Percentiles rank a stretch among this genome's conserved stretches.
Conservation (phyloP, 306 rosid species). For the Lotus japonicus region DNA sequence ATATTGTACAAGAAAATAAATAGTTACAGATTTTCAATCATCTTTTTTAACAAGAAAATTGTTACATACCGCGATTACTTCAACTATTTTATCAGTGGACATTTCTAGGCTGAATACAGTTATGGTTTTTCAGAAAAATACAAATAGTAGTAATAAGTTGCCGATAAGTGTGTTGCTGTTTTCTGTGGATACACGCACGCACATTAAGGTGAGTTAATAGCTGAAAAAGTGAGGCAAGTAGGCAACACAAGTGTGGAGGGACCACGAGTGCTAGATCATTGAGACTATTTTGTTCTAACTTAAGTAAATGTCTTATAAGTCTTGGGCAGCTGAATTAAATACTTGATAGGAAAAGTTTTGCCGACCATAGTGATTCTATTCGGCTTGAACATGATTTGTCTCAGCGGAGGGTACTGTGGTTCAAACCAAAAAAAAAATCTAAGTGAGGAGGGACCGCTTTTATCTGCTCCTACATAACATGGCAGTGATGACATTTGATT, state of each 20-base stretch:
- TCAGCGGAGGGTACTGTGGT: too few relatives aligned
- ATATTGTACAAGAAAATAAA: too few relatives aligned
- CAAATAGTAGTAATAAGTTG: background rate
- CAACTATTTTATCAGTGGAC: background rate
- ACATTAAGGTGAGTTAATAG: background rate
- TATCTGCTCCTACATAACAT: slow-evolving; percentile 13
- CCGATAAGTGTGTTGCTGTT: background rate
- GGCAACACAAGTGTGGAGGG: slow-evolving; percentile 29
- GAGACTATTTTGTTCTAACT: too few relatives aligned
- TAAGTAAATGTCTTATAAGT: too few relatives aligned
- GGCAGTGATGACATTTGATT: background rate
- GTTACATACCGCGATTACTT: background rate
- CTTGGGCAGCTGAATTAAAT: too few relatives aligned
- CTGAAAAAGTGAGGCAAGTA: background rate
- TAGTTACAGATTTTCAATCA: too few relatives aligned
- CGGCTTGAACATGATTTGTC: too few relatives aligned
- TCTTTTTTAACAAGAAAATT: background rate
- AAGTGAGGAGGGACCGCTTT: slow-evolving; percentile 30
- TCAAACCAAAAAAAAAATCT: too few relatives aligned
- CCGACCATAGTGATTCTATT: too few relatives aligned
- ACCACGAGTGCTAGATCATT: too few relatives aligned
- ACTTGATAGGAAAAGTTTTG: too few relatives aligned
- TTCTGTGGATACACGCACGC: background rate
- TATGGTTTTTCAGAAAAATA: background rate
- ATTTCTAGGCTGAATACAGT: background rate